Conservation (phyloP, 305 asterid genomes). For the Euphrasia arctica region DNA sequence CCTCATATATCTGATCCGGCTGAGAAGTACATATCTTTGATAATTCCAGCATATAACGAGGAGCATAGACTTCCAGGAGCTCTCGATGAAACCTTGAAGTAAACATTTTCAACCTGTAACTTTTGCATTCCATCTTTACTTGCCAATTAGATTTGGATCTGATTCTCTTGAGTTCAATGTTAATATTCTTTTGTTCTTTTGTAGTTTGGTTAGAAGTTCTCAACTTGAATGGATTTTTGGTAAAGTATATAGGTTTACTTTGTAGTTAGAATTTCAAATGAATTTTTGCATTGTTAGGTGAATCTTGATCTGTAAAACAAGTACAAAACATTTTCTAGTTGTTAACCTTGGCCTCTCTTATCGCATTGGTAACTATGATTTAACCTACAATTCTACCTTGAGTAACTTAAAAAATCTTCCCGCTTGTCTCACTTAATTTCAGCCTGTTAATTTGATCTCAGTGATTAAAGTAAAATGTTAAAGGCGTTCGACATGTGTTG, state of each 20-base stretch:
- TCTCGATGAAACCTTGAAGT: constrained; percentile 80
- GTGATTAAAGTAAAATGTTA: not conserved
- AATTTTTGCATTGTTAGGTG: no score
- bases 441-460: constrained; percentile 12
- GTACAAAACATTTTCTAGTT: no score
- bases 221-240: not conserved
- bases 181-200: no score
- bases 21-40: constrained; percentile 85
- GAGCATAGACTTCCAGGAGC: constrained; percentile 79
- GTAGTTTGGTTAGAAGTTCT: not conserved
- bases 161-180: no score
- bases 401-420: no score
- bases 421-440: not conserved
- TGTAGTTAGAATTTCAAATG: not conserved
- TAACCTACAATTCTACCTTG: no score
- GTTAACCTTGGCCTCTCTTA: no score
- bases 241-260: not conserved
- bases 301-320: no score
- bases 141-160: no score
- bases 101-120: constrained; percentile 16
- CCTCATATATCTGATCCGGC: constrained; percentile 81
- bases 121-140: no score
- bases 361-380: no score
- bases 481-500: constrained; percentile 3
- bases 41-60: constrained; percentile 61